These are phyloP conservation scores for Kalanchoe fedtschenkoi DNA, from an alignment of 164 flowering plant genomes.

Conservation along the genomic window DNA sequence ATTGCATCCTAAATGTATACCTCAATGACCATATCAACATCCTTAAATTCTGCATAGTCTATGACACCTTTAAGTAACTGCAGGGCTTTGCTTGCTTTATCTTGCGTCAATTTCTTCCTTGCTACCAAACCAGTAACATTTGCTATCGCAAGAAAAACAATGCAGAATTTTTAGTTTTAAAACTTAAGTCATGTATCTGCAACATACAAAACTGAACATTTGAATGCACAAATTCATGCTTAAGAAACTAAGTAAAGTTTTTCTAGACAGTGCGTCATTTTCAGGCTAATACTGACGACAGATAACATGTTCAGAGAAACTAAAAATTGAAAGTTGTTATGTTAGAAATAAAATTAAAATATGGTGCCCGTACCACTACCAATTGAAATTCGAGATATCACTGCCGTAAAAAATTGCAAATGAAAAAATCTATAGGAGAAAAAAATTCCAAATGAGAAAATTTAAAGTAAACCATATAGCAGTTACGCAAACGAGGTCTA, in stretches of 20 bases:
- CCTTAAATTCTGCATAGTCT: conserved; percentile 82
- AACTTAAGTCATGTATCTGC: background rate
- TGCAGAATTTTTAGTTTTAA: background rate
- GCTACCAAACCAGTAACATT: conserved; percentile 61
- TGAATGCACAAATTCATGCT: background rate
- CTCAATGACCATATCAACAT: conserved; percentile 97
- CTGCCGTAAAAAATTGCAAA: too few relatives aligned
- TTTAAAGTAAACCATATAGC: too few relatives aligned
- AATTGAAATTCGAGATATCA: too few relatives aligned
- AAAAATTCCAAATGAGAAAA: too few relatives aligned
- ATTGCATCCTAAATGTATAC: conserved; percentile 19
- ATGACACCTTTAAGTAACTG: conserved; percentile 66
- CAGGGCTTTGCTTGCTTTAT: conserved; percentile 57
- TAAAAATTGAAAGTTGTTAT: too few relatives aligned
- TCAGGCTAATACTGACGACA: too few relatives aligned
- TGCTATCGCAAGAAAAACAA: conserved; percentile 24
- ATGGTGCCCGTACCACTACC: too few relatives aligned
- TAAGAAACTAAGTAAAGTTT: background rate
- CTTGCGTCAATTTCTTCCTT: conserved; percentile 51
- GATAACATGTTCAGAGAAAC: too few relatives aligned
- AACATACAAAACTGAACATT: background rate
- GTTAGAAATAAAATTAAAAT: too few relatives aligned
- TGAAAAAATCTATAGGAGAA: too few relatives aligned
- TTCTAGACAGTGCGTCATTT: background rate
- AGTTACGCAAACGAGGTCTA: too few relatives aligned